Conservation (phyloP, 2,329 filamentous ascomycete species). For the Ophioceras dolichostomum region DNA sequence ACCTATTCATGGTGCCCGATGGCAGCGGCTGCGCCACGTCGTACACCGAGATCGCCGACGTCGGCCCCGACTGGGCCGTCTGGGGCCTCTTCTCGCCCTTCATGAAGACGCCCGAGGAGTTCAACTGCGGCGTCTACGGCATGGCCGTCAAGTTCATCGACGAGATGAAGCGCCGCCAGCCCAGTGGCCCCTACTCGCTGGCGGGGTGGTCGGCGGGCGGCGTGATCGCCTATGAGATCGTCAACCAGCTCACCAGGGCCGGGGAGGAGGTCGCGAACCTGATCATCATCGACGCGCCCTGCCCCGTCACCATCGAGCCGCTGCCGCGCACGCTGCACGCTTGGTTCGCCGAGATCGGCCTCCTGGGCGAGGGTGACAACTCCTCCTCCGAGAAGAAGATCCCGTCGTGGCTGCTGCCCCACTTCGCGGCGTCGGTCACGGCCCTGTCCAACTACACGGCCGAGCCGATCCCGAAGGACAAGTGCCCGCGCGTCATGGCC, state of each 20-base stretch:
- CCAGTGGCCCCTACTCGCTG: constrained; percentile 53
- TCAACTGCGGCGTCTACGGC: constrained; percentile 51
- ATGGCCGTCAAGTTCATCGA: constrained; percentile 52
- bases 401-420: constrained; percentile 61
- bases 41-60: constrained; percentile 47
- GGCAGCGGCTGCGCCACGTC: constrained; percentile 52
- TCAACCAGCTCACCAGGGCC: constrained; percentile 43
- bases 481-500: constrained; percentile 47
- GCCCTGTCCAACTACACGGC: constrained; percentile 60
- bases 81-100: constrained; percentile 56
- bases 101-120: constrained; percentile 56
- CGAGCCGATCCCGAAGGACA: constrained; percentile 44
- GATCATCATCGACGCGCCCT: constrained; percentile 54
- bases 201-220: constrained; percentile 70
- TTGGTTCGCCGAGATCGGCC: constrained; percentile 61
- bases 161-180: constrained; percentile 61
- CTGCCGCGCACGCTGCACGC: constrained; percentile 51
- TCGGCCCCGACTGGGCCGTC: constrained; percentile 31
- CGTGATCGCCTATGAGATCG: constrained; percentile 57
- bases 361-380: constrained; percentile 52
- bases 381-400: constrained; percentile 48
- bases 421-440: constrained; percentile 57
- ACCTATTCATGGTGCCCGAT: constrained; percentile 42
- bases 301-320: constrained; percentile 55
- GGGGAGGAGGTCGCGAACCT: constrained; percentile 47